Percentiles rank a stretch among this genome's conserved stretches.
These are phyloP conservation scores for Rhinocladiella similis DNA, from an alignment of 2,329 filamentous ascomycete species.

Conservation along the genomic window DNA sequence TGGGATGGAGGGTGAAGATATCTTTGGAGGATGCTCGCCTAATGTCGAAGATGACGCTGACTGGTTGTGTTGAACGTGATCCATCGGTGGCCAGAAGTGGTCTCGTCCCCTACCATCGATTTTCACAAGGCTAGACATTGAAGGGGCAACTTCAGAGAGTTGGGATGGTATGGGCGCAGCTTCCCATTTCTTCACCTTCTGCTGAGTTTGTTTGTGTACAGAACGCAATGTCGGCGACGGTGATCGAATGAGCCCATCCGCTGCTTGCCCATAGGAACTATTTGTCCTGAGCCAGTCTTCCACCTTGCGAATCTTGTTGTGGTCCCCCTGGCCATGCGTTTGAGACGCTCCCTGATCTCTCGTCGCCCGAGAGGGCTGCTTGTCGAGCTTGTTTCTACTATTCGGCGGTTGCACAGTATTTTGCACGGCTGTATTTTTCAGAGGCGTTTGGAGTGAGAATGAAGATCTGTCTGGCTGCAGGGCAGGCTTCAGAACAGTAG, in stretches of 20 bases:
- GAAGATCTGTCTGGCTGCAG: background rate
- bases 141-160: slow-evolving; percentile 1
- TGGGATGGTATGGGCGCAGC: background rate
- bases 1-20: no score
- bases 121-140: background rate
- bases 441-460: background rate
- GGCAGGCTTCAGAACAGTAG: background rate
- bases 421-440: background rate
- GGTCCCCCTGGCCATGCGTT: background rate
- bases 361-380: background rate
- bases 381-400: background rate
- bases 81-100: no score
- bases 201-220: slow-evolving; percentile 13
- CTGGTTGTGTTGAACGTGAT: no score
- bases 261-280: slow-evolving; percentile 1
- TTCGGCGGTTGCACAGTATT: no score
- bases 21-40: no score
- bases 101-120: background rate
- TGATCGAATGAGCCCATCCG: background rate
- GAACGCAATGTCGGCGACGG: slow-evolving; percentile 5
- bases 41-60: no score
- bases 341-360: background rate
- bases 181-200: slow-evolving; percentile 12
- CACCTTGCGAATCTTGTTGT: slow-evolving; percentile 9
- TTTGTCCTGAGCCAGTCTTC: slow-evolving; percentile 21